phyloP scores from a whole-genome alignment of 257 asterid genomes.

The Solanum bulbocastanum region DNA sequence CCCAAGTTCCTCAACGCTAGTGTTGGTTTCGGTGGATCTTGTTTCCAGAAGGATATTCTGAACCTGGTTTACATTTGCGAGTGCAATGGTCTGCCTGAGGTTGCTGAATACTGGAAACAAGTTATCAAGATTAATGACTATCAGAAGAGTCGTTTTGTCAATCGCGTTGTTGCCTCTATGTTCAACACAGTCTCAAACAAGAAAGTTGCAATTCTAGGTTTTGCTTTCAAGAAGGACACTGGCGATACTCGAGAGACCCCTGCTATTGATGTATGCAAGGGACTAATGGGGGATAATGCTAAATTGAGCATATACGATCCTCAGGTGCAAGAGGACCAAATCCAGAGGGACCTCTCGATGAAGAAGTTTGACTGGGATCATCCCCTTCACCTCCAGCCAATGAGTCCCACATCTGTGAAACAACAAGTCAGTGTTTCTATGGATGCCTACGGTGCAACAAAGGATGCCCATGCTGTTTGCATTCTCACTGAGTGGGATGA shows the following conservation, averaged over 20 bases:
- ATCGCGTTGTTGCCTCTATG: constrained; percentile 71
- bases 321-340: constrained; percentile 76
- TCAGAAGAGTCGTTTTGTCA: constrained; percentile 72
- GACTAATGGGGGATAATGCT: constrained; percentile 76
- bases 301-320: constrained; percentile 76
- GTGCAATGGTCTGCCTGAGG: constrained; percentile 83
- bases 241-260: constrained; percentile 87
- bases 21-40: constrained; percentile 88
- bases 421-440: constrained; percentile 56
- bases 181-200: constrained; percentile 83
- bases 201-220: constrained; percentile 67
- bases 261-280: constrained; percentile 82
- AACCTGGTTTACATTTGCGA: constrained; percentile 84
- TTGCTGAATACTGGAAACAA: constrained; percentile 85
- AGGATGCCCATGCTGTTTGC: constrained; percentile 75
- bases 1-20: constrained; percentile 78
- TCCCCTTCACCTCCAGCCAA: constrained; percentile 83
- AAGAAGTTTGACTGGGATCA: constrained; percentile 88
- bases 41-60: constrained; percentile 86
- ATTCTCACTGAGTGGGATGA: constrained; percentile 90
- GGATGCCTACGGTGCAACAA: constrained; percentile 72
- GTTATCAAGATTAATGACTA: constrained; percentile 83
- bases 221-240: constrained; percentile 80
- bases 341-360: constrained; percentile 82
- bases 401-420: constrained; percentile 72